Percentiles rank a stretch among this genome's conserved stretches.
Evolutionary conservation across 805 yeast genomes (phyloP).

Genomic region (Candida arabinofermentans): DNA sequence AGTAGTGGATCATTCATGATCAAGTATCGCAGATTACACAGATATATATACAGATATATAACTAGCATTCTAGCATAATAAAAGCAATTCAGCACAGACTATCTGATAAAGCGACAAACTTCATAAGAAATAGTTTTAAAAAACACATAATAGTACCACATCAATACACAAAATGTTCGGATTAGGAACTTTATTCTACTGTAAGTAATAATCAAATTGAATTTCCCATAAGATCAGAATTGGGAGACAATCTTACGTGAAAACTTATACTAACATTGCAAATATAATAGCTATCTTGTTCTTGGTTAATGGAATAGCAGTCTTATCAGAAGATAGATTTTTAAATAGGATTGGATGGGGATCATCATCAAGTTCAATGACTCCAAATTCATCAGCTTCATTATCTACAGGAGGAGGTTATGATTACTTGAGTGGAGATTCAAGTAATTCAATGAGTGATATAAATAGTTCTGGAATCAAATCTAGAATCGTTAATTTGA

Average conservation of each 20-base stretch:
- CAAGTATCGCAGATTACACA: no score
- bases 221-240: not conserved
- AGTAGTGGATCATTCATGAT: no score
- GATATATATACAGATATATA: no score
- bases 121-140: no score
- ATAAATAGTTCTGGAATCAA: constrained; percentile 30
- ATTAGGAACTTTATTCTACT: constrained; percentile 49
- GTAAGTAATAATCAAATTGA: constrained; percentile 19
- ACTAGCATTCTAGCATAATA: no score
- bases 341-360: constrained; percentile 44
- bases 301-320: constrained; percentile 52
- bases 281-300: constrained; percentile 38
- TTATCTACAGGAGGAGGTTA: constrained; percentile 21
- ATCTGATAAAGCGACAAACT: no score
- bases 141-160: no score
- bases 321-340: constrained; percentile 57
- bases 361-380: constrained; percentile 32
- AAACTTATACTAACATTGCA: constrained; percentile 12
- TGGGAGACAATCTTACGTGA: not conserved
- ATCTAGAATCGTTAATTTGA: constrained; percentile 46
- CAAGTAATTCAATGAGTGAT: constrained; percentile 17
- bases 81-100: no score
- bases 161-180: constrained; percentile 42
- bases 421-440: constrained; percentile 6
- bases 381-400: constrained; percentile 13